A percentile compares a stretch with the other conserved stretches of the same genome.
Evolutionary conservation across 495 filamentous ascomycete species (phyloP).

Genomic region (Aspergillus conjunctus): DNA sequence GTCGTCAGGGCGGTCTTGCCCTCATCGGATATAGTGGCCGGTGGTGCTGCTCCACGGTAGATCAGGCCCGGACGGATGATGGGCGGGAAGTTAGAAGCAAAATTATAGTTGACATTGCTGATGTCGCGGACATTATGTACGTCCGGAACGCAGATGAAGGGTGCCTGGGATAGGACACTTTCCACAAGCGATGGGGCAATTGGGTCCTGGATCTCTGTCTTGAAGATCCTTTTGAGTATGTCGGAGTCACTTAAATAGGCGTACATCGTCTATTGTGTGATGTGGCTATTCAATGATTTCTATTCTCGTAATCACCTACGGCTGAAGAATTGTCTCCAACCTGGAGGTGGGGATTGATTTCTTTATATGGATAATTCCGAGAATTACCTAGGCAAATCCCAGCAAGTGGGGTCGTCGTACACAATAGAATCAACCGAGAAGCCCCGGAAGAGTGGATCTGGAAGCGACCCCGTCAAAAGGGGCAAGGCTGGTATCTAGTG

Average conservation of each 20-base stretch:
- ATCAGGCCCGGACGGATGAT: constrained; percentile 46
- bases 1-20: constrained; percentile 52
- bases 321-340: too few relatives aligned
- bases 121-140: constrained; percentile 57
- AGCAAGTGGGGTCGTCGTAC: too few relatives aligned
- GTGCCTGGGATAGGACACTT: constrained; percentile 41
- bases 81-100: constrained; percentile 24
- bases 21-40: constrained; percentile 47
- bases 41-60: constrained; percentile 56
- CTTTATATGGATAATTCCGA: too few relatives aligned
- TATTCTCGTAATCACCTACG: background rate
- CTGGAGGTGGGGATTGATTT: too few relatives aligned
- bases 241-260: background rate
- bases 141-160: constrained; percentile 56
- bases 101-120: constrained; percentile 40
- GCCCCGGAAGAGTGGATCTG: too few relatives aligned
- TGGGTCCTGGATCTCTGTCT: constrained; percentile 32
- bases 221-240: constrained; percentile 26
- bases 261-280: background rate
- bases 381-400: too few relatives aligned
- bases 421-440: too few relatives aligned
- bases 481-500: too few relatives aligned
- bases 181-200: constrained; percentile 33
- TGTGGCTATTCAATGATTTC: background rate
- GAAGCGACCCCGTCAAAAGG: too few relatives aligned